Evolutionary conservation across 2,329 filamentous ascomycete species (phyloP), one percentile per base, ranked within the genome.

Genomic region (Colletotrichum sp.): DNA sequence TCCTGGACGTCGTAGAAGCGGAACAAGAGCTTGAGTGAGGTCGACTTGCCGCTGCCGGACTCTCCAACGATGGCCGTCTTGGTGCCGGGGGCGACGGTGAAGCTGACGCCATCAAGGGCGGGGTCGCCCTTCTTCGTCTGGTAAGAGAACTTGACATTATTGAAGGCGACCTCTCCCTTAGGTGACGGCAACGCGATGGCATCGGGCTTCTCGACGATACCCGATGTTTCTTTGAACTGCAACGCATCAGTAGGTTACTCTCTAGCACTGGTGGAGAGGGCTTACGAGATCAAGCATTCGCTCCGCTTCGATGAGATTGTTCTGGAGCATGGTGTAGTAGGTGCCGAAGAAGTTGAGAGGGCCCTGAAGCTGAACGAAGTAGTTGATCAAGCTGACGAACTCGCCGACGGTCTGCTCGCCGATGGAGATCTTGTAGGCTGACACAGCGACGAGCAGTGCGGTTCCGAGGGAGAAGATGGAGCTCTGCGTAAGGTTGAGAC

Each of bases 401-500:
- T 89, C 87, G 73, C 90, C 88, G 19, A 92, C 90, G 5, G 85
- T 85, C 73, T 89, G 87, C 76, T 89, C 83, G 12, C 88, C 88
- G 8, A 86, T 88, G 1, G 90, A 90, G 62, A 93, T 91, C 80
- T 93, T 91, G 80, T 91, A 92, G 2, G 91, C 91, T 5, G 90
- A 91, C 34, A 93, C 89, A 77, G 89, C 90, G 76, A 91, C 91
- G 2, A 91, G 89, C n/a, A 92, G 82, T 19, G 92, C 88, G 6
- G 92, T 87, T 12, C 91, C 91, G 5, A 92, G 78, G 80, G 91
- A 91, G 79, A 93, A 93, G n/a, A 93, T 89, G 69, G 91, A 88
- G 81, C 91, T 92, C 78, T 93, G 91, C 0, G 89, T 89, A 13
- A 92, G 88, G 79, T 93, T 93, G 82, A 93, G 89, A 8, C 89